Evolutionary conservation across 306 rosid species (phyloP).

Genomic region (Fragaria iinumae): DNA sequence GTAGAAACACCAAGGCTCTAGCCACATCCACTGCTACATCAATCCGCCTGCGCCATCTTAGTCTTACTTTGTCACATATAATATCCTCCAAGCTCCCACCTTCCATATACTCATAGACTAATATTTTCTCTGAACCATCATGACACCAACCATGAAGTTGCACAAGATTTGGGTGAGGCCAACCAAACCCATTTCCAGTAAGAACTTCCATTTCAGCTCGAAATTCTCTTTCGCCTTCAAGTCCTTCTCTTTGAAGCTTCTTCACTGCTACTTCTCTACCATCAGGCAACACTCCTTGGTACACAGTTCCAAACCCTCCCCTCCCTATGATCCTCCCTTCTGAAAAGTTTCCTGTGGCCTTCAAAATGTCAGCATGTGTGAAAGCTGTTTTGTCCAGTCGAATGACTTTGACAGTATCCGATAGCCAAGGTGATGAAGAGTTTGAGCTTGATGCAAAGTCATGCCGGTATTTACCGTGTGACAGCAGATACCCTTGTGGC

Average conservation of each 20-base stretch:
- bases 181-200: conserved; percentile 67
- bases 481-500: conserved; percentile 44
- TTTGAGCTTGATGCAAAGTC: conserved; percentile 49
- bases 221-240: conserved; percentile 88
- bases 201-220: conserved; percentile 90
- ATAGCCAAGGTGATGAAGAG: conserved; percentile 64
- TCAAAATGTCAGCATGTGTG: conserved; percentile 75
- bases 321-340: conserved; percentile 77
- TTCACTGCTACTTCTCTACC: conserved; percentile 88
- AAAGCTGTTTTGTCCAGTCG: conserved; percentile 77
- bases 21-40: conserved; percentile 82
- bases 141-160: conserved; percentile 91
- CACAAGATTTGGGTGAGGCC: conserved; percentile 98
- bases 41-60: conserved; percentile 60
- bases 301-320: conserved; percentile 93
- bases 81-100: conserved; percentile 93
- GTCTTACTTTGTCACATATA: conserved; percentile 42
- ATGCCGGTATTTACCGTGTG: conserved; percentile 37
- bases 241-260: conserved; percentile 78
- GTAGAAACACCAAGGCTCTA: conserved; percentile 70
- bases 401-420: conserved; percentile 65
- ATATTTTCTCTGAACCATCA: conserved; percentile 60
- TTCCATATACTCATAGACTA: conserved; percentile 80
- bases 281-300: conserved; percentile 67
- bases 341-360: conserved; percentile 75